These are phyloP conservation scores for Thelephora terrestris DNA, from an alignment of 1,284 basidiomycete genomes.

Conservation along the genomic window DNA sequence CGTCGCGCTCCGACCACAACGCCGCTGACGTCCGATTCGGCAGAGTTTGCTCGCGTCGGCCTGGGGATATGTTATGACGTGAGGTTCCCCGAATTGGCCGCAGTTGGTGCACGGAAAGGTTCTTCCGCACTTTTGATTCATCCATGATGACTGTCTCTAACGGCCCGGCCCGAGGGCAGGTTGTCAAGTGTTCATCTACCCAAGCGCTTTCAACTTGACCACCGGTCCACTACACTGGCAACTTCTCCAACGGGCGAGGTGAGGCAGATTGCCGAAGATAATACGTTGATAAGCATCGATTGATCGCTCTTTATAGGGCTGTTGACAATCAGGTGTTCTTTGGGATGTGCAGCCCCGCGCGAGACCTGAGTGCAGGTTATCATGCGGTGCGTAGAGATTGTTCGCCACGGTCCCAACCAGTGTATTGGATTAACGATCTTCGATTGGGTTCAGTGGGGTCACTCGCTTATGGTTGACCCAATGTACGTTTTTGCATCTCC, in stretches of 20 bases:
- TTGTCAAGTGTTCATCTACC: conserved; percentile 86
- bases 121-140: conserved; percentile 7
- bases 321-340: conserved; percentile 96
- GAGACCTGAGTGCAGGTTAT: conserved; percentile 73
- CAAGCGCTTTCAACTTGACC: conserved; percentile 82
- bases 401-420: not conserved
- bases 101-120: conserved; percentile 86
- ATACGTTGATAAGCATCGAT: not conserved
- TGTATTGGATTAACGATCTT: not conserved
- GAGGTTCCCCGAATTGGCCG: conserved; percentile 92
- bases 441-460: conserved; percentile 62
- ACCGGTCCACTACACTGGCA: conserved; percentile 98
- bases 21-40: not conserved
- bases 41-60: conserved; percentile 84
- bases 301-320: conserved; percentile 43
- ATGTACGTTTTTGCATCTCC: conserved; percentile 41
- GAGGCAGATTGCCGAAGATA: conserved; percentile 9
- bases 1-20: not conserved
- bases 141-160: not conserved
- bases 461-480: conserved; percentile 84
- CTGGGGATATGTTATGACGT: conserved; percentile 89
- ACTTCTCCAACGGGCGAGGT: conserved; percentile 82
- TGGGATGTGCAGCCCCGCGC: conserved; percentile 92
- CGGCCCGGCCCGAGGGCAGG: conserved; percentile 34
- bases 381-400: conserved; percentile 59